Base-by-base conservation (phyloP, 169 alveolate species). In the Babesia bovis region DNA sequence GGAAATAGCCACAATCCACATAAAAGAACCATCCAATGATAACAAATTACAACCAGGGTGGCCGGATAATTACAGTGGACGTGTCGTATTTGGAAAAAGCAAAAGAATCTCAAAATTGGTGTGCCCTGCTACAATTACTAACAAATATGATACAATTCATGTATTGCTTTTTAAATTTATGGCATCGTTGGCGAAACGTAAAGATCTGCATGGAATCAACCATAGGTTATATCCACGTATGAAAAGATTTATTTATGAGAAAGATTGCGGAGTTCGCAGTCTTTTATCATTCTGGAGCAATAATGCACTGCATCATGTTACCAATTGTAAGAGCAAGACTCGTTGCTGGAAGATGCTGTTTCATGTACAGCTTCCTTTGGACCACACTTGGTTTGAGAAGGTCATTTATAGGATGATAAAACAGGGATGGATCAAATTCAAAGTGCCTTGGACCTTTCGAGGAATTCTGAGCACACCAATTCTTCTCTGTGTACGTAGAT, bases 301-400 rank as follows among this genome's bases (percentile, higher is more conserved):
- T 10, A 32, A 28, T 30, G 3, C n/a, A 47, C 44, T 44, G 3
- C 44, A 2, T 26, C 5, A 30, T 6, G 13, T 12, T 63, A 33
- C 30, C 41, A n/a, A n/a, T 0, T 35, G 61, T 1, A 49, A 3
- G 1, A 32, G 40, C 15, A 17, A 33, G 23, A 7, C 12, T 1
- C 50, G 45, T 5, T 44, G 61, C 45, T 63, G 73, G 73, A 59
- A 45, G 52, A 78, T 78, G 28, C 15, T 78, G 50, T 59, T 51
- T n/a, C 32, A 19, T 7, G 82, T 78, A 4, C 23, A 30, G 4
- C 53, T 78, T n/a, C 87, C 87, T 15, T 15, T 33, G 19, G 38
- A 61, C 21, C 82, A 67, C 36, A 50, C 57, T 10, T 78, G 87
- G 87, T 78, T 78, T 66, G 83, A 78, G 53, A 51, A 66, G 15